Base-by-base conservation (phyloP, 2,329 filamentous ascomycete species). In the Aspergillus sp. region DNA sequence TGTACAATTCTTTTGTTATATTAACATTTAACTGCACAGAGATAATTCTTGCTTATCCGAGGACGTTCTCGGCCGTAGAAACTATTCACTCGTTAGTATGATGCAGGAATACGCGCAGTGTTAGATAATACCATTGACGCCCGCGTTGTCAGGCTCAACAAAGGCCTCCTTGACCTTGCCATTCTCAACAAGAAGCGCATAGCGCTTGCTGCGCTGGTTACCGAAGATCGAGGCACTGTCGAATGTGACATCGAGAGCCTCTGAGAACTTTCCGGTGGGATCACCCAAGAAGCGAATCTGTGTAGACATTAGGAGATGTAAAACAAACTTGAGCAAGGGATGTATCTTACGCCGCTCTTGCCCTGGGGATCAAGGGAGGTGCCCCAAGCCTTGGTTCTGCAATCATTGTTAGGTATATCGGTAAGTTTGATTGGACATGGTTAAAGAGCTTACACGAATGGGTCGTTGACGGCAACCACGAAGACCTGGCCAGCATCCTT, bases 281-380 rank as follows among this genome's bases (percentile, higher is more conserved):
- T 96, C 93, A 51, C 88, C 91, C 43, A 97, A 82, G 82, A 96
- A 96, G 62, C 93, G 91, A 68, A 96, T 88, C 90, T 95, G 51
- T 14, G 48, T n/a, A 33, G 39, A 35, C 21, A 23, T 52, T 37
- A 57, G 41, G 49, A 48, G 6, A 27, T n/a, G 8, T 17, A 12
- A 45, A 33, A 15, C 24, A 33, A 21, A 12, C 4, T 11, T 8
- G 14, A 56, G 8, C 3, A 19, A 48, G 21, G 11, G 35, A 82
- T 37, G 33, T 47, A 52, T 15, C 89, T 76, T 84, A 96, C 91
- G 50, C 90, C 90, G 59, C 88, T 90, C 73, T 86, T 83, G 66
- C 85, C 84, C 6, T 82, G 79, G 11, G 91, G 90, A 74, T 97
- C 92, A 44, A 97, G 82, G 61, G 85, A 81, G 62, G 89, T 84